These are phyloP conservation scores for Tuber indicum DNA, from an alignment of 495 filamentous ascomycete genomes.

Conservation along the genomic window DNA sequence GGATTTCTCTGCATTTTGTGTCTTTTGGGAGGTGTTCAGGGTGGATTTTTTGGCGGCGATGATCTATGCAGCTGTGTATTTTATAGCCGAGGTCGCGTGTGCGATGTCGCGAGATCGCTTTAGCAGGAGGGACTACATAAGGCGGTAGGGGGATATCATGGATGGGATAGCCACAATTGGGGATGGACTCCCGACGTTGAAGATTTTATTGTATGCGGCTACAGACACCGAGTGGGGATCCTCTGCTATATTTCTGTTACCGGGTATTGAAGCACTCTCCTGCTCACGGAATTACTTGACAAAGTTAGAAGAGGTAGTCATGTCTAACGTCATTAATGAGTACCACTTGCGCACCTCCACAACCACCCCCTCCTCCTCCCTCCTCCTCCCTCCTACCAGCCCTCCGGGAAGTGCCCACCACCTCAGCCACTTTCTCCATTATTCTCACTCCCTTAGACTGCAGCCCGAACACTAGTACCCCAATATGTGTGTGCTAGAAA, in stretches of 20 bases:
- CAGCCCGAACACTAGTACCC: too few relatives aligned
- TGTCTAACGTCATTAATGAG: constrained; percentile 70
- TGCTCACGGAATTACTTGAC: constrained; percentile 73
- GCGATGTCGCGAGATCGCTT: neutral
- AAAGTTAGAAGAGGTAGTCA: constrained; percentile 60
- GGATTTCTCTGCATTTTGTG: constrained; percentile 55
- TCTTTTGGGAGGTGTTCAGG: constrained; percentile 1
- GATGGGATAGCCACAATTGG: neutral
- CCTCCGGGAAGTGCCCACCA: too few relatives aligned
- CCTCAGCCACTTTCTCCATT: too few relatives aligned
- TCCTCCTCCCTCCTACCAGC: too few relatives aligned
- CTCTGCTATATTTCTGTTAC: neutral
- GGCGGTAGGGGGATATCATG: constrained; percentile 8
- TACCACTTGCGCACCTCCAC: constrained; percentile 34
- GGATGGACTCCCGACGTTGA: constrained; percentile 31
- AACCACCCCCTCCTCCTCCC: too few relatives aligned
- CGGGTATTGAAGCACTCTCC: constrained; percentile 46
- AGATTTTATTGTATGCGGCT: constrained; percentile 58
- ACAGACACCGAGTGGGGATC: constrained; percentile 46
- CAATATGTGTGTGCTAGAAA: too few relatives aligned
- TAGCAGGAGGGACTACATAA: constrained; percentile 8
- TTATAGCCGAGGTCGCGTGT: neutral
- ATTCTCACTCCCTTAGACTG: too few relatives aligned
- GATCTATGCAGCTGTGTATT: constrained; percentile 44
- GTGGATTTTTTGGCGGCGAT: neutral